Evolutionary conservation across 2,329 filamentous ascomycete species (phyloP), one percentile per base, ranked within the genome.

Genomic region (Fusarium illudens): DNA sequence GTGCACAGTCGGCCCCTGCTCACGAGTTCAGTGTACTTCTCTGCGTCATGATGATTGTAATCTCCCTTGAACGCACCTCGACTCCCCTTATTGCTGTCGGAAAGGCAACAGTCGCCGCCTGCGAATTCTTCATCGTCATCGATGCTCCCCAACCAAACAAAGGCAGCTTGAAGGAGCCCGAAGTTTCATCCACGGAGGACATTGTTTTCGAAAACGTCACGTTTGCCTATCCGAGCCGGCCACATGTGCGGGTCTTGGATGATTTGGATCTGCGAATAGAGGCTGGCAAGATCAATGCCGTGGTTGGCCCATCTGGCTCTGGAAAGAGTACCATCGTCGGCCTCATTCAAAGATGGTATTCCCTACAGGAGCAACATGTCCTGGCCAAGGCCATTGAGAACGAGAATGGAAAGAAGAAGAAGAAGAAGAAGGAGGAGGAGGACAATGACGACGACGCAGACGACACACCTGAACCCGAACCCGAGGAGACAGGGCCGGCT

Each of bases 321-420:
- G 91, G 92, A 0, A 94, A 94, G 76, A 91, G 88, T 52, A 94
- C 91, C 0, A 87, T 93, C 25, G 87, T 93, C 1, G 90, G 89
- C 0, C 79, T 94, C 3, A 80, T 93, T 4, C 88, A 93, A 73
- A 82, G 90, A 30, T 93, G 90, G 89, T 93, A 93, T 73, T 86
- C 87, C 3, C 80, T 90, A 1, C 80, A 84, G 33, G 81, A 84
- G 6, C 83, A 88, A 62, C 78, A 84, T 57, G 70, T 82, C n/a
- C 82, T 88, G 27, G 82, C 81, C 13, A 84, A 84, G 74, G 79
- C 83, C 4, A 77, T 83, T 36, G 83, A 83, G 65, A 80, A 82
- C 71, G 81, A 84, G 65, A 80, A 80, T 71, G 82, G 80, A 68
- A 79, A 81, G 50, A 77, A 78, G 42, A 80, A 80, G 65, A 79